Percentiles rank a stretch among this genome's conserved stretches.
Conservation (phyloP, 257 asterid species). For the Solanum pennellii region DNA sequence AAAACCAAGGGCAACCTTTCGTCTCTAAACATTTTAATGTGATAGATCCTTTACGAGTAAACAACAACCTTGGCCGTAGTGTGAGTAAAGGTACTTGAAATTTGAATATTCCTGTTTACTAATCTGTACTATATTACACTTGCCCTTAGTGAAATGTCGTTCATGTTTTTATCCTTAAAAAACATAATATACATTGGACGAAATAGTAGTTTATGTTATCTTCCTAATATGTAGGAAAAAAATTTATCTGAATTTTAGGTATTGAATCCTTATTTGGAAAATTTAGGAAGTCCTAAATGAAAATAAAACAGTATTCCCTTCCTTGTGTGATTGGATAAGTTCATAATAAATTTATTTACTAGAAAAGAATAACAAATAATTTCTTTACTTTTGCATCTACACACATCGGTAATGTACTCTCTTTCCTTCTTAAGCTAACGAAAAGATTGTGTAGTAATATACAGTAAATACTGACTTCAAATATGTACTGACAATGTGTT, state of each 20-base stretch:
- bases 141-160: background rate
- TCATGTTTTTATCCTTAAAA: background rate
- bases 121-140: background rate
- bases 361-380: background rate
- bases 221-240: background rate
- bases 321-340: background rate
- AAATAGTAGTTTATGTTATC: background rate
- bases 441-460: background rate
- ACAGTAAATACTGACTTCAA: background rate
- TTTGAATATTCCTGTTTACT: background rate
- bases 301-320: background rate
- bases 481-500: background rate
- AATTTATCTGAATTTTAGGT: background rate
- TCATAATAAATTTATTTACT: background rate
- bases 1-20: conserved; percentile 77
- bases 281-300: background rate
- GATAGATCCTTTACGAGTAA: conserved; percentile 93
- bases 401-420: background rate
- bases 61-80: conserved; percentile 99
- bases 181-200: background rate
- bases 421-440: background rate
- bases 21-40: conserved; percentile 88
- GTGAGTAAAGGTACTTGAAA: conserved; percentile 81
- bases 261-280: background rate
- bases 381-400: background rate